Evolutionary conservation across 2,329 filamentous ascomycete genomes (phyloP).

Genomic region (Passalora sequoiae): DNA sequence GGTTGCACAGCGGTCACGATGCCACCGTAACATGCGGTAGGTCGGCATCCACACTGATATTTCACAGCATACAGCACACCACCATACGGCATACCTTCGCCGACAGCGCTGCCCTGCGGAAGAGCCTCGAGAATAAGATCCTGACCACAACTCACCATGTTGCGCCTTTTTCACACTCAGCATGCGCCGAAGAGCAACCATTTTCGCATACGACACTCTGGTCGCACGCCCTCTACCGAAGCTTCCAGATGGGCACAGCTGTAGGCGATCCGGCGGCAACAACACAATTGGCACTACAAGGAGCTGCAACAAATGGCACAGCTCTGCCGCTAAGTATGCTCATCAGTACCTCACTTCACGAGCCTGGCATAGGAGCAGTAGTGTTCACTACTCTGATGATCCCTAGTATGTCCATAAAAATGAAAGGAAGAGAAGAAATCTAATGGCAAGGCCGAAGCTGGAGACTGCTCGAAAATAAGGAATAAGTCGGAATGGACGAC

Average conservation of each 20-base stretch:
- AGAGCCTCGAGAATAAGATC: no score
- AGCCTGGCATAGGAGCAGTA: slow-evolving; percentile 32
- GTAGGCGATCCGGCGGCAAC: slow-evolving; percentile 40
- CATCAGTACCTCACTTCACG: slow-evolving; percentile 29
- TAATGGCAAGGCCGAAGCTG: slow-evolving; percentile 62
- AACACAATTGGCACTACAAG: slow-evolving; percentile 16
- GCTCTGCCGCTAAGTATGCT: slow-evolving; percentile 31
- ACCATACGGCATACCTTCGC: no score
- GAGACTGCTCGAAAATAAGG: slow-evolving; percentile 54
- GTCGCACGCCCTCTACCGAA: slow-evolving; percentile 55
- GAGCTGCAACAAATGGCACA: slow-evolving; percentile 12
- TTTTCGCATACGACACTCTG: slow-evolving; percentile 52
- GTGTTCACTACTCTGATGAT: slow-evolving; percentile 44
- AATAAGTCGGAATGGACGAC: slow-evolving; percentile 55
- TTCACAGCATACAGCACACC: no score
- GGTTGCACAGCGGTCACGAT: no score
- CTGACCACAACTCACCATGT: no score
- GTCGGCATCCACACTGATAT: no score
- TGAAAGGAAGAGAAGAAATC: slow-evolving; percentile 54
- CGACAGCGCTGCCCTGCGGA: no score
- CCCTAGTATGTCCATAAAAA: slow-evolving; percentile 44
- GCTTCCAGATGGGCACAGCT: slow-evolving; percentile 50
- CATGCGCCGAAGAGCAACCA: slow-evolving; percentile 61
- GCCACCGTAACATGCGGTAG: no score
- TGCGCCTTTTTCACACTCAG: slow-evolving; percentile 50